Percentiles rank a stretch among this genome's conserved stretches.
These are phyloP conservation scores for Linum lewisii DNA, from an alignment of 345 rosid genomes.

Conservation along the genomic window DNA sequence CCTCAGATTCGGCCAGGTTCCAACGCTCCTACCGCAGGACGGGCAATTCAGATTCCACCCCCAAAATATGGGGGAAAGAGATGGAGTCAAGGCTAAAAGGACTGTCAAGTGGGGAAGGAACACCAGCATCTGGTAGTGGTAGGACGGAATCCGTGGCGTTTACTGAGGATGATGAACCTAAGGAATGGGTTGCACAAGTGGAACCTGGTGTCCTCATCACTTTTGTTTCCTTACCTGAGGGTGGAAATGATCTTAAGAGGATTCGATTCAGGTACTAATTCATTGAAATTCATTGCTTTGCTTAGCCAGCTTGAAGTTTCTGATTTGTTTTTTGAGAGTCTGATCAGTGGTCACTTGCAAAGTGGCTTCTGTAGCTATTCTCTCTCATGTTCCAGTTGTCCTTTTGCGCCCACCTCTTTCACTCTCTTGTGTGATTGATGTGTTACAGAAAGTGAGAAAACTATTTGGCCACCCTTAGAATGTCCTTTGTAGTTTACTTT, in stretches of 20 bases:
- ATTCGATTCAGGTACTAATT: conserved; percentile 26
- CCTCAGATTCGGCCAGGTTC: conserved; percentile 29
- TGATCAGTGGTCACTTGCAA: conserved; percentile 13
- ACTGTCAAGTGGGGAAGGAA: conserved; percentile 26
- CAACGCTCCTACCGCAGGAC: conserved; percentile 20
- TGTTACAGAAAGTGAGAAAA: too few relatives aligned
- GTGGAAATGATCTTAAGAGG: conserved; percentile 30
- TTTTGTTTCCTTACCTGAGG: conserved; percentile 21
- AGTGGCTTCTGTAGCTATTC: not conserved
- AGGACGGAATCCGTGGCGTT: conserved; percentile 22
- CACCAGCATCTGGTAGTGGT: conserved; percentile 21
- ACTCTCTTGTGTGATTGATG: not conserved
- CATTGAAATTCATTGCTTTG: not conserved
- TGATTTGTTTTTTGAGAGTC: conserved; percentile 7
- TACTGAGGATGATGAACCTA: conserved; percentile 24
- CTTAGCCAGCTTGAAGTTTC: conserved; percentile 17
- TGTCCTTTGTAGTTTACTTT: not conserved
- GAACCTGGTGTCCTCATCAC: conserved; percentile 31
- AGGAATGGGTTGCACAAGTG: conserved; percentile 31
- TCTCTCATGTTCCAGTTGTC: not conserved
- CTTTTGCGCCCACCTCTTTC: not conserved
- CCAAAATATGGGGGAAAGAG: conserved; percentile 25
- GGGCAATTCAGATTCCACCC: conserved; percentile 22
- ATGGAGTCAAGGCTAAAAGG: conserved; percentile 29
- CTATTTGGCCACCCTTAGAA: not conserved